These are phyloP conservation scores for Lichtheimia ramosa DNA, from an alignment of 371 early-diverging fungal genomes.

Conservation along the genomic window DNA sequence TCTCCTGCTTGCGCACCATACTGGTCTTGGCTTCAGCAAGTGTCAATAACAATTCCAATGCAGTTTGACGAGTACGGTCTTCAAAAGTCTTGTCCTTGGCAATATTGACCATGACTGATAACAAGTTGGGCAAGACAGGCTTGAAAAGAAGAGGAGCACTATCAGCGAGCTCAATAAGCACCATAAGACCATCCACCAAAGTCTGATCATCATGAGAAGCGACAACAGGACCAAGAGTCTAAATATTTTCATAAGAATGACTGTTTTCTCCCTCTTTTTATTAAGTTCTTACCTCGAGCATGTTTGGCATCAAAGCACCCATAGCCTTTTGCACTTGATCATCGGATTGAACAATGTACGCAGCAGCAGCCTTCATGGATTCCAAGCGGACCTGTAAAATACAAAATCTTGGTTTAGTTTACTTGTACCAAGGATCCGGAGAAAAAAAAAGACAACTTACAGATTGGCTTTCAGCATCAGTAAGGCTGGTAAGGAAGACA, in stretches of 20 bases:
- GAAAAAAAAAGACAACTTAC: constrained; percentile 19
- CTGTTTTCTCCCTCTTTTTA: background rate
- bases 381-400: constrained; percentile 74
- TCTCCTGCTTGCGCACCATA: constrained; percentile 81
- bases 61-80: constrained; percentile 79
- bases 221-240: constrained; percentile 65
- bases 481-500: constrained; percentile 73
- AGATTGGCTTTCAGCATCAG: constrained; percentile 56
- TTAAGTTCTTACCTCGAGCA: constrained; percentile 61
- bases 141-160: constrained; percentile 78
- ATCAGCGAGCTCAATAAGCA: constrained; percentile 89
- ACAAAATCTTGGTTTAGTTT: constrained; percentile 1
- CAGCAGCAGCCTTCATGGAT: constrained; percentile 83
- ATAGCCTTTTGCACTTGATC: constrained; percentile 56
- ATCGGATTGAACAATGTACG: constrained; percentile 75
- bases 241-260: background rate
- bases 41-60: constrained; percentile 88
- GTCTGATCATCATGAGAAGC: constrained; percentile 68
- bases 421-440: background rate
- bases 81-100: constrained; percentile 79
- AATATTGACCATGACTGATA: constrained; percentile 73
- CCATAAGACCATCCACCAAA: constrained; percentile 74
- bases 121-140: constrained; percentile 67
- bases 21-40: constrained; percentile 84
- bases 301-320: constrained; percentile 75